These are phyloP conservation scores for Fusarium denticulatum DNA, from an alignment of 2,329 filamentous ascomycete species.

Conservation along the genomic window DNA sequence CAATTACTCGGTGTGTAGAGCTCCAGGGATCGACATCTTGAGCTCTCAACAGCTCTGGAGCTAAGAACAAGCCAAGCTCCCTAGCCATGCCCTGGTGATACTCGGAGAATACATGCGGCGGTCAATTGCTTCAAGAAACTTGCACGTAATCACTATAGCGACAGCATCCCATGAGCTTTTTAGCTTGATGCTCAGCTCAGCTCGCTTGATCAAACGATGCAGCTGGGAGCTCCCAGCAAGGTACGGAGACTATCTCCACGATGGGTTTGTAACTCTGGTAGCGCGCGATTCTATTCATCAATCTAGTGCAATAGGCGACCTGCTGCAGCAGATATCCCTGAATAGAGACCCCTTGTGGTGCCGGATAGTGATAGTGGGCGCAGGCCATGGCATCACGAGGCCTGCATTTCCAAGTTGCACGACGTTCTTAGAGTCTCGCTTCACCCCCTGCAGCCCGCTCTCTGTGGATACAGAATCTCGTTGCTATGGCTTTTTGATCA, in stretches of 20 bases:
- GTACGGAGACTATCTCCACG: conserved; percentile 27
- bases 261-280: conserved; percentile 5
- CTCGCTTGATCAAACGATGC: conserved; percentile 32
- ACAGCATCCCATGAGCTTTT: conserved; percentile 28
- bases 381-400: conserved; percentile 36
- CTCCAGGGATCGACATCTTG: conserved; percentile 23
- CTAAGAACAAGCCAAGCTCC: conserved; percentile 31
- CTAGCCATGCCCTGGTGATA: conserved; percentile 30
- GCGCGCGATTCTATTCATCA: conserved; percentile 22
- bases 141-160: conserved; percentile 31
- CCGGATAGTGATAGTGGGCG: conserved; percentile 24
- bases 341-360: conserved; percentile 17
- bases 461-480: conserved; percentile 27
- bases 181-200: conserved; percentile 34
- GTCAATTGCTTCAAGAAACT: conserved; percentile 30
- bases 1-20: conserved; percentile 26
- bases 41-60: conserved; percentile 24
- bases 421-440: conserved; percentile 27
- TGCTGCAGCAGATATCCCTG: conserved; percentile 32
- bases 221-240: conserved; percentile 25
- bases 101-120: conserved; percentile 13
- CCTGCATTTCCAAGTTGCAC: conserved; percentile 38
- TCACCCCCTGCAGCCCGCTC: conserved; percentile 35
- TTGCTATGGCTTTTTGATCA: conserved; percentile 32
- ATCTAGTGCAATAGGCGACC: conserved; percentile 16